These are phyloP conservation scores for Malassezia psittaci DNA, from an alignment of 1,284 basidiomycete genomes.

Conservation along the genomic window DNA sequence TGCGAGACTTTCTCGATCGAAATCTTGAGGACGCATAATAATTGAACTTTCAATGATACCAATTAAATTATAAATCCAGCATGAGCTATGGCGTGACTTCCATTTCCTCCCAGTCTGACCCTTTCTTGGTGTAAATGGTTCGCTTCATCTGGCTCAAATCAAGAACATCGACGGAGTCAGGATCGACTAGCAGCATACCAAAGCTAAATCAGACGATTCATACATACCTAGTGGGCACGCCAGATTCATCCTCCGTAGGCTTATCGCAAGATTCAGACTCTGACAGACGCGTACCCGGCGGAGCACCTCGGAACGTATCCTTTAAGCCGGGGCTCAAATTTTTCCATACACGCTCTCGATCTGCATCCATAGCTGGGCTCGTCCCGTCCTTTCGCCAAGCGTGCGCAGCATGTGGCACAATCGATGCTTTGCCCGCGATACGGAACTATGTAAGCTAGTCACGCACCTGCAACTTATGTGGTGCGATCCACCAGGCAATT, in stretches of 20 bases:
- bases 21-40: constrained; percentile 17
- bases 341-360: constrained; percentile 8
- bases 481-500: constrained; percentile 11
- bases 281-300: background rate
- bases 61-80: background rate
- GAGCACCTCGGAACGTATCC: constrained; percentile 4
- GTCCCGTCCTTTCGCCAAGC: background rate
- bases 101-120: background rate
- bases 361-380: background rate
- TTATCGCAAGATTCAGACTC: background rate
- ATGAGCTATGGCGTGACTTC: constrained; percentile 5
- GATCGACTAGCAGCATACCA: constrained; percentile 12
- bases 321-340: background rate
- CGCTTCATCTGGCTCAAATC: constrained; percentile 1
- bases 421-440: constrained; percentile 6
- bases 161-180: constrained; percentile 8
- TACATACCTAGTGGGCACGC: constrained; percentile 1
- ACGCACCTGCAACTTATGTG: constrained; percentile 6
- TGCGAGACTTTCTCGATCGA: constrained; percentile 15
- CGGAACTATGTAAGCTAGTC: constrained; percentile 4
- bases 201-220: constrained; percentile 3
- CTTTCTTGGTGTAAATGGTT: background rate
- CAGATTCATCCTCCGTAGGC: background rate
- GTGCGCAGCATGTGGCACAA: background rate
- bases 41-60: background rate